Evolutionary conservation across 352 stramenopile genomes (phyloP).

Genomic region (Peronospora farinosa): DNA sequence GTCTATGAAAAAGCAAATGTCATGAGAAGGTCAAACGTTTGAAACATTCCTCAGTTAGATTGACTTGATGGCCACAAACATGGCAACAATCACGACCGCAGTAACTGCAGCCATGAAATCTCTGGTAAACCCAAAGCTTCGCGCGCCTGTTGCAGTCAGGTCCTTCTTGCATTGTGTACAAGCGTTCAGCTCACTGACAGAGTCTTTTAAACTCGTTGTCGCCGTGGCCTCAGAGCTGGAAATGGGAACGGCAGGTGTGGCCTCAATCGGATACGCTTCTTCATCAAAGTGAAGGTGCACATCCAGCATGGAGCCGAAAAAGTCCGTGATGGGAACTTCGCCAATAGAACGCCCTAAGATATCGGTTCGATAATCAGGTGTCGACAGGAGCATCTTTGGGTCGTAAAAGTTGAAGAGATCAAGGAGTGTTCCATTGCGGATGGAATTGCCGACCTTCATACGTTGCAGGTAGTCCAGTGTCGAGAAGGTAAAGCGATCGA

Average conservation of each 20-base stretch:
- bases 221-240: neutral
- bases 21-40: neutral
- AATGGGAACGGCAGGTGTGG: conserved; percentile 5
- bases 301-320: conserved; percentile 84
- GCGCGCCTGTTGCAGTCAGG: neutral
- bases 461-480: conserved; percentile 85
- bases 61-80: conserved; percentile 35
- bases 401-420: conserved; percentile 84
- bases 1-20: conserved; percentile 2
- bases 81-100: conserved; percentile 17
- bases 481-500: conserved; percentile 87
- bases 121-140: conserved; percentile 38
- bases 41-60: conserved; percentile 22
- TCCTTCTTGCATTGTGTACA: neutral
- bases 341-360: conserved; percentile 67
- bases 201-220: conserved; percentile 1
- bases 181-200: neutral
- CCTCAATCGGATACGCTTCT: conserved; percentile 69
- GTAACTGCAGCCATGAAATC: conserved; percentile 35
- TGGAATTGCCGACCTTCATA: conserved; percentile 75
- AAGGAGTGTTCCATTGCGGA: conserved; percentile 50
- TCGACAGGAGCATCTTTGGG: conserved; percentile 77
- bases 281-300: conserved; percentile 66
- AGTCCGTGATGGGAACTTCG: conserved; percentile 79
- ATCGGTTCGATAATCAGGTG: conserved; percentile 67